Percentiles rank a stretch among this genome's conserved stretches.
phyloP scores from a whole-genome alignment of 2,329 filamentous ascomycete species.

The Phyllosticta citriasiana region DNA sequence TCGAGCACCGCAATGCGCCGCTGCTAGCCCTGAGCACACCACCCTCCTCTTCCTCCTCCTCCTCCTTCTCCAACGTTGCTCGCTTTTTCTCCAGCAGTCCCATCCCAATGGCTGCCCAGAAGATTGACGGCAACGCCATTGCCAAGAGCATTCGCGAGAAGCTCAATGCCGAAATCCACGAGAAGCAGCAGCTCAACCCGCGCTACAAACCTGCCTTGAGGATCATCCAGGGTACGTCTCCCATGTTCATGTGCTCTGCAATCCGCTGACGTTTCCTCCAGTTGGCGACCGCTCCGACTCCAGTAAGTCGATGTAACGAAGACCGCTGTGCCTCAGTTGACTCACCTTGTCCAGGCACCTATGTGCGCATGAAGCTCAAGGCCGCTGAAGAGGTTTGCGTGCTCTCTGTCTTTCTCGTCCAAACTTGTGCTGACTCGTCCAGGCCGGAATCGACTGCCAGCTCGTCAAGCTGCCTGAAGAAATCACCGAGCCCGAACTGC shows the following conservation, averaged over 20 bases:
- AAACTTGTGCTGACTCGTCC: constrained; percentile 10
- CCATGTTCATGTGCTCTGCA: not conserved
- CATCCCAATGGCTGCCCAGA: constrained; percentile 69
- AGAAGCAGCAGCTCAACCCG: constrained; percentile 72
- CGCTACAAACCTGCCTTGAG: constrained; percentile 82
- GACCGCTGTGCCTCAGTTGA: constrained; percentile 18
- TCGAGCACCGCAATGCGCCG: not conserved
- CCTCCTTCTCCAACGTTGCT: constrained; percentile 4
- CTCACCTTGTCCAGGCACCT: constrained; percentile 54
- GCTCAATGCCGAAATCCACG: constrained; percentile 68
- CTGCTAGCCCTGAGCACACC: constrained; percentile 5
- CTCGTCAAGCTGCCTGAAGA: constrained; percentile 73
- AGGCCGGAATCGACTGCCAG: constrained; percentile 86
- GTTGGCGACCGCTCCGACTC: constrained; percentile 92
- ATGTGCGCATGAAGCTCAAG: constrained; percentile 99
- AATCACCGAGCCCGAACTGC: constrained; percentile 73
- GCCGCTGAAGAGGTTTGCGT: constrained; percentile 70
- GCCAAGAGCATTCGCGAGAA: constrained; percentile 82
- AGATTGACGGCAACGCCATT: constrained; percentile 93
- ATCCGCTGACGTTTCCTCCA: constrained; percentile 27
- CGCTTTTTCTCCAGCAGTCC: constrained; percentile 41
- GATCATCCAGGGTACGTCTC: constrained; percentile 72
- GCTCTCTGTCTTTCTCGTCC: not conserved
- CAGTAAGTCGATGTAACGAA: constrained; percentile 44
- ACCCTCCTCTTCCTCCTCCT: not conserved